A percentile compares a stretch with the other conserved stretches of the same genome.
phyloP scores from a whole-genome alignment of 768 basidiomycete species.

The Galerina marginata region DNA sequence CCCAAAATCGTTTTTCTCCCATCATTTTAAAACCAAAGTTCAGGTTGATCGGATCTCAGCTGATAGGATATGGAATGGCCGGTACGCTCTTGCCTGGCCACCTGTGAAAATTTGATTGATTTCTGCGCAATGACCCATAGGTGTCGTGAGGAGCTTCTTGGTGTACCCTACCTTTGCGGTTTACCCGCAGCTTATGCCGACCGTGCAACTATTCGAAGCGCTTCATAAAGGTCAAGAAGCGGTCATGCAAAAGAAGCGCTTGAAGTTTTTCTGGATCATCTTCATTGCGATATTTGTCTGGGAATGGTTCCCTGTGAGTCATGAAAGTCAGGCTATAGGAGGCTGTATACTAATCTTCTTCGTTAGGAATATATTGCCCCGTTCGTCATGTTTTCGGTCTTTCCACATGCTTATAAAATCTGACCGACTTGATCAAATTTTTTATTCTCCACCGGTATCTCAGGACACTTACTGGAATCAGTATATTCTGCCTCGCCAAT shows the following conservation, averaged over 20 bases:
- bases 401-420: background rate
- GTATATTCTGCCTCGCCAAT: constrained; percentile 48
- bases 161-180: constrained; percentile 53
- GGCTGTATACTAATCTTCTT: background rate
- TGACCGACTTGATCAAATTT: background rate
- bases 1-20: too few species aligned
- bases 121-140: constrained; percentile 21
- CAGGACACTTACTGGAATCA: constrained; percentile 49
- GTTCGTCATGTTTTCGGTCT: constrained; percentile 1
- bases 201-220: constrained; percentile 48
- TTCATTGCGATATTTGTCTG: constrained; percentile 47
- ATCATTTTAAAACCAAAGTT: constrained; percentile 2
- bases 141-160: constrained; percentile 46
- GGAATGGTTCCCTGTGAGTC: constrained; percentile 44
- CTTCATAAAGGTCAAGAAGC: constrained; percentile 48
- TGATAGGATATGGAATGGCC: constrained; percentile 45
- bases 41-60: constrained; percentile 39
- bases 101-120: background rate
- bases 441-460: background rate
- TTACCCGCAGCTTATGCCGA: constrained; percentile 47
- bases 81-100: constrained; percentile 12
- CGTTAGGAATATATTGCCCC: constrained; percentile 26
- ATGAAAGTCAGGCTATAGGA: background rate
- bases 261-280: constrained; percentile 53
- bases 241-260: constrained; percentile 39